Evolutionary conservation across 345 rosid species (phyloP), one percentile per base, ranked within the genome.

Genomic region (Rubroshorea leprosula): DNA sequence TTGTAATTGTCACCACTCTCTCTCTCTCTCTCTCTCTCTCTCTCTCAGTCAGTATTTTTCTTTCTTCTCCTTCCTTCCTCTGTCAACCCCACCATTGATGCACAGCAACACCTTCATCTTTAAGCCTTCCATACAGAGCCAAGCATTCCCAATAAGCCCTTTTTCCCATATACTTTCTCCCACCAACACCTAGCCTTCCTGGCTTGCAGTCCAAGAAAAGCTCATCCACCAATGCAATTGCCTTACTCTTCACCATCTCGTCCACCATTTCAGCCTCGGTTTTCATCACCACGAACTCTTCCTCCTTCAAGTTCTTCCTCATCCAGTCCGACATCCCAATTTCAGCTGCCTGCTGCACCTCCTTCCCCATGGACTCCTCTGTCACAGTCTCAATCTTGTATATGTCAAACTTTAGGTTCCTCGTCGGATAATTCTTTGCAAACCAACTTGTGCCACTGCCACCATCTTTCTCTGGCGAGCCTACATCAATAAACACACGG

Each of bases 171-270:
- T 67, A 35, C 56, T 39, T 69, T 54, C 62, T 62, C 53, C 49
- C 74, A n/a, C 55, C 66, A n/a, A n/a, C 50, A 55, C 69, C 75
- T 41, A 55, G 65, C 26, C 82, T 73, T 54, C 67, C 65, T 29
- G 88, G 90, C 75, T 76, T 86, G 75, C 90, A 86, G 46, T 85
- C 96, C 89, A 89, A 71, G 83, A 82, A 89, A 46, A 85, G 81
- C 76, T 89, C 96, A 58, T 89, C 94, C 25, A 89, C 89, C 62
- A 89, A 58, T 51, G 71, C 66, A 13, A 78, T 76, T 14, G 83
- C 75, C 61, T 69, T 73, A 64, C 74, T 83, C 66, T 63, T 84
- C 82, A 83, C 66, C 78, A 85, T 73, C 60, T 83, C 94, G 51
- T 83, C 90, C 57, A 86, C 90, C 15, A 76, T 75, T 58, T 89